Conservation (phyloP, 495 filamentous ascomycete species). For the Geopyxis carbonaria region DNA sequence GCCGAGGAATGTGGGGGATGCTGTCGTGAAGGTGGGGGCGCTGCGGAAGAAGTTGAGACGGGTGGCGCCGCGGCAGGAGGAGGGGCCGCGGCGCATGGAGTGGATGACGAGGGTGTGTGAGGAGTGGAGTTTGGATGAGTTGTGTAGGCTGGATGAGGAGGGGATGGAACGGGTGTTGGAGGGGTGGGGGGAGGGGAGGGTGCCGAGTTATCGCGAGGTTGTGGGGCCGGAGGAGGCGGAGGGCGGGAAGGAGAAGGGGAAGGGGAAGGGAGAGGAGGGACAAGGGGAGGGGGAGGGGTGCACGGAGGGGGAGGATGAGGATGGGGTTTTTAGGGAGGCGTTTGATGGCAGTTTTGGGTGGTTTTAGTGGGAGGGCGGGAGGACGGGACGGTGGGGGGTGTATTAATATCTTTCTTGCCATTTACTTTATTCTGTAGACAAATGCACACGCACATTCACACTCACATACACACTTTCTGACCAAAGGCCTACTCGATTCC, state of each 20-base stretch:
- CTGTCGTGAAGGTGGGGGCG: slow-evolving; percentile 65
- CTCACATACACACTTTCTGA: too few species aligned
- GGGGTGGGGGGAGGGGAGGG: slow-evolving; percentile 43
- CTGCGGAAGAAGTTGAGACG: slow-evolving; percentile 62
- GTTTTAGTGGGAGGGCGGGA: too few species aligned
- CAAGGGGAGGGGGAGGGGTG: slow-evolving; percentile 32
- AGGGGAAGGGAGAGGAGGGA: slow-evolving; percentile 32
- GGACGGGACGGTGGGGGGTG: too few species aligned
- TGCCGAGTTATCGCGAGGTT: slow-evolving; percentile 33
- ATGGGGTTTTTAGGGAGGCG: slow-evolving; percentile 26
- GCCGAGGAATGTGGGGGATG: slow-evolving; percentile 59
- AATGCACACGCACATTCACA: too few species aligned
- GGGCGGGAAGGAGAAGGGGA: slow-evolving; percentile 2
- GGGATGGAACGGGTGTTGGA: slow-evolving; percentile 65
- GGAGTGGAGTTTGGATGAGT: slow-evolving; percentile 65
- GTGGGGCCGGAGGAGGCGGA: slow-evolving; percentile 33
- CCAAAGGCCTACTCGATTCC: too few species aligned
- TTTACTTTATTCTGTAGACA: too few species aligned
- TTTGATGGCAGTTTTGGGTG: slow-evolving; percentile 46
- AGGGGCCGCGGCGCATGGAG: slow-evolving; percentile 80
- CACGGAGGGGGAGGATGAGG: slow-evolving; percentile 36
- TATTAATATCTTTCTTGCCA: too few species aligned
- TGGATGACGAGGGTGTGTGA: slow-evolving; percentile 94
- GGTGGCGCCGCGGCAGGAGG: slow-evolving; percentile 50
- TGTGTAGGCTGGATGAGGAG: slow-evolving; percentile 64